Evolutionary conservation across 1,139 yeast species (phyloP).

Genomic region (Pneumocystis jirovecii): DNA sequence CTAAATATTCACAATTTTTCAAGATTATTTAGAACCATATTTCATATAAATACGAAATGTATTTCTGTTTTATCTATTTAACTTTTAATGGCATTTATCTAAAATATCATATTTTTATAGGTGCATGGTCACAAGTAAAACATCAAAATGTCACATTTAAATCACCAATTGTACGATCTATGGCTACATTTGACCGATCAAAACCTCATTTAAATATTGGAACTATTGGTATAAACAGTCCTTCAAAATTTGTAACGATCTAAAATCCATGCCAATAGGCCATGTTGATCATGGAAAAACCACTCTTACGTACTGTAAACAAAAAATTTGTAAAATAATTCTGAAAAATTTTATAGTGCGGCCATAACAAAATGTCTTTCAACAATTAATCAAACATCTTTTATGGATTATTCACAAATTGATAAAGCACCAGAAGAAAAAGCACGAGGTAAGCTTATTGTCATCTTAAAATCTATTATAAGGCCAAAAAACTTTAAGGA

Average conservation of each 20-base stretch:
- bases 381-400: constrained; percentile 76
- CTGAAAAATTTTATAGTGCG: constrained; percentile 29
- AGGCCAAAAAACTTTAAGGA: background rate
- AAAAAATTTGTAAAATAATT: background rate
- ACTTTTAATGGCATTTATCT: background rate
- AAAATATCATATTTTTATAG: background rate
- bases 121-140: background rate
- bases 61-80: background rate
- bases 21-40: background rate
- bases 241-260: constrained; percentile 40
- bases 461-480: background rate
- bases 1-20: background rate
- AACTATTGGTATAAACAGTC: constrained; percentile 5
- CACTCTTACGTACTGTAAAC: constrained; percentile 44
- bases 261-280: constrained; percentile 38
- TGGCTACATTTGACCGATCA: constrained; percentile 61
- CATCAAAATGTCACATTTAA: background rate
- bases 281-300: constrained; percentile 99
- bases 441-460: constrained; percentile 59
- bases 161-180: constrained; percentile 27
- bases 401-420: constrained; percentile 83
- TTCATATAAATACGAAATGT: background rate
- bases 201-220: constrained; percentile 76
- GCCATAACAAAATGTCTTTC: constrained; percentile 94
- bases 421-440: constrained; percentile 99